Conservation (phyloP, 2,329 filamentous ascomycete species). For the Aspergillus udagawae region DNA sequence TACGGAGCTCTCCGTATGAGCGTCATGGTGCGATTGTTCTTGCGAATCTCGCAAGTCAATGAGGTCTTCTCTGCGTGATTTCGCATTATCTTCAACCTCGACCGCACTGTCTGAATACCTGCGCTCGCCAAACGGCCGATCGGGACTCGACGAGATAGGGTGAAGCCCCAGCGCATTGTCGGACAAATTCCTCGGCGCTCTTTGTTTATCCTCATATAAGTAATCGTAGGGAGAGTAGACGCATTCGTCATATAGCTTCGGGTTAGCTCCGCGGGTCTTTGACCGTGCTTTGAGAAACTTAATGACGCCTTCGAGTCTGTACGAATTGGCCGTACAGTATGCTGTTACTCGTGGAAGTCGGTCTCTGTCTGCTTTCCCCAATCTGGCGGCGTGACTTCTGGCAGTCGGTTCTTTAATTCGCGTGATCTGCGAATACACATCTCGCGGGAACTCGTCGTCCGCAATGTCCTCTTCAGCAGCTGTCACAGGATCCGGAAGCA, state of each 20-base stretch:
- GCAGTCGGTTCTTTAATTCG: constrained; percentile 96
- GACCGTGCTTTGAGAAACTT: constrained; percentile 82
- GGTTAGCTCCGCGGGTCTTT: constrained; percentile 72
- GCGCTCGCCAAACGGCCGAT: constrained; percentile 52
- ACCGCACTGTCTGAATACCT: constrained; percentile 67
- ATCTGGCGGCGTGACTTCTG: constrained; percentile 79
- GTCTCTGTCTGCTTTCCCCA: constrained; percentile 90
- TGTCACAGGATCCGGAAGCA: constrained; percentile 86
- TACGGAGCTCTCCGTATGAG: constrained; percentile 20
- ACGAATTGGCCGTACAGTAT: constrained; percentile 91
- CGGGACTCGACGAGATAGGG: constrained; percentile 13
- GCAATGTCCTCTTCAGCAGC: constrained; percentile 71
- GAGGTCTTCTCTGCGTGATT: constrained; percentile 57
- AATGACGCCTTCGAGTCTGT: constrained; percentile 85
- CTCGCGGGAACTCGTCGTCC: constrained; percentile 87
- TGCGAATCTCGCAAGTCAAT: constrained; percentile 55
- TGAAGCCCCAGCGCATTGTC: constrained; percentile 33
- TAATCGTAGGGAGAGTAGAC: constrained; percentile 95
- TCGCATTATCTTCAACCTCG: constrained; percentile 58
- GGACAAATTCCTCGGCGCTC: constrained; percentile 25
- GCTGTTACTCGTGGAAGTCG: constrained; percentile 87
- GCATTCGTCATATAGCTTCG: constrained; percentile 95
- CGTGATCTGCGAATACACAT: constrained; percentile 97
- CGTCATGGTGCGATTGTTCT: constrained; percentile 24
- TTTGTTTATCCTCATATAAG: constrained; percentile 47